phyloP scores from a whole-genome alignment of 1,284 basidiomycete species.

The Blastosporella zonata region DNA sequence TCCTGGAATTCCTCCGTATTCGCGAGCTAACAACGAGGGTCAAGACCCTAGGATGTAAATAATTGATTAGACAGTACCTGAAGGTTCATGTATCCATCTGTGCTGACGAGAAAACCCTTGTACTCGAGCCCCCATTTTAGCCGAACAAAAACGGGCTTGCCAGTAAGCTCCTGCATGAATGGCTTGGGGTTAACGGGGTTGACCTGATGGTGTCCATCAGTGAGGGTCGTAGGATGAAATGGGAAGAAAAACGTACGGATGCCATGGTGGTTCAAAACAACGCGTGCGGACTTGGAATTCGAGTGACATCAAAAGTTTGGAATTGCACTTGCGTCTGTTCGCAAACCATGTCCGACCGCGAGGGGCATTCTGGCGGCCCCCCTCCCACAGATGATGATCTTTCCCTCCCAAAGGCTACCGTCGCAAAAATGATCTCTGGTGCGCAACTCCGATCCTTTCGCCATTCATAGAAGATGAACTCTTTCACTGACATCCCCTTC shows the following conservation, averaged over 20 bases:
- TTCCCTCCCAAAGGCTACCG: constrained; percentile 94
- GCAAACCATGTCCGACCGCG: constrained; percentile 78
- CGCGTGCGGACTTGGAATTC: constrained; percentile 56
- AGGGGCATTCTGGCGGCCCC: constrained; percentile 63
- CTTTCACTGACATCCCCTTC: constrained; percentile 1
- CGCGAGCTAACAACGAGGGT: constrained; percentile 62
- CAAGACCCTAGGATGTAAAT: constrained; percentile 4
- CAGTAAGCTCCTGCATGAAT: constrained; percentile 97
- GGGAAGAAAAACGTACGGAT: constrained; percentile 39
- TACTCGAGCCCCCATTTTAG: constrained; percentile 99
- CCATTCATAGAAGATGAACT: background rate
- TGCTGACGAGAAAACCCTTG: constrained; percentile 98
- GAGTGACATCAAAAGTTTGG: constrained; percentile 5
- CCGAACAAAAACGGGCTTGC: constrained; percentile 92
- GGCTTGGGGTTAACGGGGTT: constrained; percentile 98
- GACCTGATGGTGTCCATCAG: constrained; percentile 49
- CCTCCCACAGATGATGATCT: constrained; percentile 84
- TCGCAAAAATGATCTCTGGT: constrained; percentile 96
- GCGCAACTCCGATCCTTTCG: constrained; percentile 25
- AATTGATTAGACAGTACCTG: constrained; percentile 58
- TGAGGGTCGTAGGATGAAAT: constrained; percentile 17
- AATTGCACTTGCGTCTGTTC: constrained; percentile 7
- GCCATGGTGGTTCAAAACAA: constrained; percentile 53
- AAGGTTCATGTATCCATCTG: constrained; percentile 99
- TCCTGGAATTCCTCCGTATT: constrained; percentile 99